Conservation (phyloP, 2,329 filamentous ascomycete genomes). For the Ascochyta koolunga region DNA sequence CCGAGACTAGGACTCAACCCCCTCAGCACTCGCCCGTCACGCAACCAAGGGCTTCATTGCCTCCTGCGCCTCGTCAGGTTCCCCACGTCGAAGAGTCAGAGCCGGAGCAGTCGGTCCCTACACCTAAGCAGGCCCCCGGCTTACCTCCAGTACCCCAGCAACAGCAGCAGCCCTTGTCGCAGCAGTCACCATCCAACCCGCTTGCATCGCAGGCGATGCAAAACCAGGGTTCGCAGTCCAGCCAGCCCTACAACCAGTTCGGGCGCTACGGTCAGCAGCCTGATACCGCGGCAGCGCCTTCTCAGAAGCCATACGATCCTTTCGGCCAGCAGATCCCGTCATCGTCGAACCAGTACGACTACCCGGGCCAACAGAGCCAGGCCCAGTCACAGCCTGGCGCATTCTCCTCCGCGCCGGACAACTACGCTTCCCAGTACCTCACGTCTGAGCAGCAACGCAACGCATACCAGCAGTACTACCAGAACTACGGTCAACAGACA, state of each 20-base stretch:
- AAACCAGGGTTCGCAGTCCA: slow-evolving; percentile 54
- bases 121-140: slow-evolving; percentile 66
- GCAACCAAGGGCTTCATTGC: slow-evolving; percentile 83
- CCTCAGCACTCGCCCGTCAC: slow-evolving; percentile 90
- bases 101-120: slow-evolving; percentile 50
- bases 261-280: slow-evolving; percentile 70
- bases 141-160: slow-evolving; percentile 66
- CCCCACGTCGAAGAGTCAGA: slow-evolving; percentile 49
- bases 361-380: slow-evolving; percentile 59
- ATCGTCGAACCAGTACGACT: slow-evolving; percentile 56
- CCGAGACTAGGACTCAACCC: slow-evolving; percentile 91
- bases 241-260: slow-evolving; percentile 66
- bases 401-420: slow-evolving; percentile 75
- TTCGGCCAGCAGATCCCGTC: slow-evolving; percentile 75
- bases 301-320: slow-evolving; percentile 84
- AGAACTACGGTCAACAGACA: slow-evolving; percentile 57
- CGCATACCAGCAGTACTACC: slow-evolving; percentile 73
- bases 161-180: slow-evolving; percentile 54
- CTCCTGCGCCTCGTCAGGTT: slow-evolving; percentile 66
- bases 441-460: slow-evolving; percentile 76
- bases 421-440: slow-evolving; percentile 83
- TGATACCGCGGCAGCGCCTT: slow-evolving; percentile 64
- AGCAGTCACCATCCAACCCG: slow-evolving; percentile 53
- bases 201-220: slow-evolving; percentile 62
- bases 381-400: slow-evolving; percentile 66